These are phyloP conservation scores for Collybiopsis luxurians DNA, from an alignment of 768 basidiomycete genomes.

Conservation along the genomic window DNA sequence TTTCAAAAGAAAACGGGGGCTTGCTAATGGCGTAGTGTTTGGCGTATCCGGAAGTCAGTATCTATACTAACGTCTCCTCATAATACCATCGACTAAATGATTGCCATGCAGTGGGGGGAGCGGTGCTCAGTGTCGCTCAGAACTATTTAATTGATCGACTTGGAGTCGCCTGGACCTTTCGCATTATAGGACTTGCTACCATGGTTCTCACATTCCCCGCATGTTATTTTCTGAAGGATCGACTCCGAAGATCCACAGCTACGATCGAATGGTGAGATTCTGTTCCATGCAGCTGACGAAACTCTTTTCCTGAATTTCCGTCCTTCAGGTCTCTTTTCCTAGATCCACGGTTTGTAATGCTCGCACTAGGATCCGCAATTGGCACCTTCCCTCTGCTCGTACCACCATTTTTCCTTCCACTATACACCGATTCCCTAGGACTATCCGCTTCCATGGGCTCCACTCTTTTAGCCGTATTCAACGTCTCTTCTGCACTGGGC, in stretches of 20 bases:
- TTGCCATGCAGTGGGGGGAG: slow-evolving; percentile 26
- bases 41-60: not conserved
- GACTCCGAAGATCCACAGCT: slow-evolving; percentile 17
- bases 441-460: slow-evolving; percentile 21
- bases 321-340: slow-evolving; percentile 24
- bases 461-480: slow-evolving; percentile 29
- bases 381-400: slow-evolving; percentile 34
- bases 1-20: slow-evolving; percentile 25
- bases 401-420: slow-evolving; percentile 33
- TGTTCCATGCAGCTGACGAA: not conserved
- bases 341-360: slow-evolving; percentile 15
- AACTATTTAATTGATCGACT: slow-evolving; percentile 23
- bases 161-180: slow-evolving; percentile 29
- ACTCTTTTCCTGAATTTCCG: too few relatives aligned
- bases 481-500: slow-evolving; percentile 30
- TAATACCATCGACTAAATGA: slow-evolving; percentile 10
- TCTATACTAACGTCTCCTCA: not conserved
- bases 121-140: slow-evolving; percentile 23
- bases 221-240: slow-evolving; percentile 22
- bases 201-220: slow-evolving; percentile 17
- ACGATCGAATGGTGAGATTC: slow-evolving; percentile 21
- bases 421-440: slow-evolving; percentile 27
- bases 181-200: slow-evolving; percentile 21
- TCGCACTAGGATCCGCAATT: slow-evolving; percentile 29
- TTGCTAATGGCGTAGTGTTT: slow-evolving; percentile 23